Evolutionary conservation across 345 rosid species (phyloP), one percentile per base, ranked within the genome.

Genomic region (Arabidopsis suecica): DNA sequence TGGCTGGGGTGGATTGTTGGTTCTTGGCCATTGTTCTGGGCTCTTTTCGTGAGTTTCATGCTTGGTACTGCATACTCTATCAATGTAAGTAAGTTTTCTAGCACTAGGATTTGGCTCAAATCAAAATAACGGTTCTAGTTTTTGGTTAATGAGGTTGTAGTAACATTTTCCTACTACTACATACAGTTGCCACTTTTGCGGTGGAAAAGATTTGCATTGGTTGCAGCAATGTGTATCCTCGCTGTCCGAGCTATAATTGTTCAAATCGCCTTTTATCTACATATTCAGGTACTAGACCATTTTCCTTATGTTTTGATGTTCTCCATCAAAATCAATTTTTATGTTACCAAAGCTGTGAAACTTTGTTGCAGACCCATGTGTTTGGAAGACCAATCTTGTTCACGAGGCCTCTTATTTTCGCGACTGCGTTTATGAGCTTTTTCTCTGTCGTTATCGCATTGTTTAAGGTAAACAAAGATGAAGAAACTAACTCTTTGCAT

Each of bases 21-120:
- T 68, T 93, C 98, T 0, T 89, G 94, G 97, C 97, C 98, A n/a
- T 80, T 94, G 74, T 86, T 94, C 59, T 91, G 95, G 96, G 98
- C 97, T 58, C 95, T 94, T 62, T 94, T 83, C 36, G 72, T 91
- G 86, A 94, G 98, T 74, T 94, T 91, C 77, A 69, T 87, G 14
- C 98, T 91, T 12, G 97, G 98, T 74, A 91, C 98, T 34, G 97
- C 98, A 51, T 94, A 94, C 75, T 94, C 98, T 72, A 82, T 94
- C 77, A 80, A 94, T 84, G 98, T 94, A 78, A 88, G 97, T 84
- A 53, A 44, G 44, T 14, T 44, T 0, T 5, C 18, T 18, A 36
- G 25, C 33, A 25, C 38, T 6, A 34, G 7, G n/a, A 50, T 28
- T 71, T 65, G 32, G 16, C 18, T 62, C 45, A n/a, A 9, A 41